A percentile compares a stretch with the other conserved stretches of the same genome.
Evolutionary conservation across 768 basidiomycete species (phyloP).

Genomic region (Mycena capillaripes): DNA sequence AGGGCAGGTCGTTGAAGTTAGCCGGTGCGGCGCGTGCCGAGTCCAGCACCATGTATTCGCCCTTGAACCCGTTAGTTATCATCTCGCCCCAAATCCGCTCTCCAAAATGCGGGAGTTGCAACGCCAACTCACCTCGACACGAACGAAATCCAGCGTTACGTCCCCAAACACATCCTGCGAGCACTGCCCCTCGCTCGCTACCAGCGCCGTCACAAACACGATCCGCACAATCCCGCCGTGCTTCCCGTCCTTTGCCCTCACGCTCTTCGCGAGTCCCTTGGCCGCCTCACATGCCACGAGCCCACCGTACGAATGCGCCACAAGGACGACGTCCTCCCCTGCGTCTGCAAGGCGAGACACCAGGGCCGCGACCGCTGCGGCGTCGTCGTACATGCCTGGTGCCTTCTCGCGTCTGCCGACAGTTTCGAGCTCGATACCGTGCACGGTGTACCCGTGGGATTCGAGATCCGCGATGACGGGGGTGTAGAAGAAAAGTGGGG

Average conservation of each 20-base stretch:
- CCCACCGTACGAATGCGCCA: conserved; percentile 1
- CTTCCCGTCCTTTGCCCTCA: not conserved
- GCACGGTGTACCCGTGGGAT: not conserved
- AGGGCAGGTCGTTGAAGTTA: not conserved
- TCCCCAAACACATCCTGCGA: not conserved
- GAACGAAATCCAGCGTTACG: not conserved
- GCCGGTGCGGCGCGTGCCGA: not conserved
- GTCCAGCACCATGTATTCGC: not conserved
- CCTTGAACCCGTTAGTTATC: too few relatives aligned
- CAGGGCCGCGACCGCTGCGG: not conserved
- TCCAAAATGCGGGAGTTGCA: too few relatives aligned
- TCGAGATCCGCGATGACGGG: not conserved
- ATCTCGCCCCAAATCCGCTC: too few relatives aligned
- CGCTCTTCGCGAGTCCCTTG: not conserved
- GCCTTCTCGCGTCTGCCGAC: not conserved
- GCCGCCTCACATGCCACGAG: not conserved
- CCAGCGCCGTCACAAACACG: not conserved
- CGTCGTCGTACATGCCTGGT: not conserved
- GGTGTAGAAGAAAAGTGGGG: not conserved
- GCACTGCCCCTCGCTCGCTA: not conserved
- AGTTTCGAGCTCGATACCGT: not conserved
- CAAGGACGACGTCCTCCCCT: not conserved
- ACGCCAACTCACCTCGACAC: not conserved
- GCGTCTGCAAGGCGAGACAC: not conserved
- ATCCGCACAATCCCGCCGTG: not conserved